Conservation (phyloP, 768 basidiomycete species). For the Termitomyces sp. region DNA sequence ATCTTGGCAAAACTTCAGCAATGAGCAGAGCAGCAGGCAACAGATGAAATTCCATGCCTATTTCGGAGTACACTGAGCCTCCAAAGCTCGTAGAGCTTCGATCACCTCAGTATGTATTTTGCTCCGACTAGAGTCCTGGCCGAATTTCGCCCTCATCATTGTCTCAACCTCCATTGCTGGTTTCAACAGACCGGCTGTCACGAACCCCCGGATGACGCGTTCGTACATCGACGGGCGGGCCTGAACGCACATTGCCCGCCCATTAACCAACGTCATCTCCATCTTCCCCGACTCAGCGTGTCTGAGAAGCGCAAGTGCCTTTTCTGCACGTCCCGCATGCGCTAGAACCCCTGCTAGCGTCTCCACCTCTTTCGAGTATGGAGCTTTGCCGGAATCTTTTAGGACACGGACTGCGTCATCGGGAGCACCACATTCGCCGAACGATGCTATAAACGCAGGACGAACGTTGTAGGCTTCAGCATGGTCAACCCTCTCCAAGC, state of each 20-base stretch:
- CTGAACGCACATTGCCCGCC: neutral
- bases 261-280: slow-evolving; percentile 1
- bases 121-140: neutral
- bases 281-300: slow-evolving; percentile 5
- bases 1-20: too few species aligned
- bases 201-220: slow-evolving; percentile 12
- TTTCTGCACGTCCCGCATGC: slow-evolving; percentile 7
- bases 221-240: slow-evolving; percentile 10
- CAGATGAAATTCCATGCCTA: neutral
- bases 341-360: slow-evolving; percentile 13
- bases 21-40: too few species aligned
- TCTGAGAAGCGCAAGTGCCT: slow-evolving; percentile 12
- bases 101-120: slow-evolving; percentile 1
- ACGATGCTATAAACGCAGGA: slow-evolving; percentile 11
- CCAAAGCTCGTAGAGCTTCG: slow-evolving; percentile 4
- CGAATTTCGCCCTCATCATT: slow-evolving; percentile 10
- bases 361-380: slow-evolving; percentile 8
- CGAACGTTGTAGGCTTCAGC: slow-evolving; percentile 4
- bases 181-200: slow-evolving; percentile 8
- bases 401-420: slow-evolving; percentile 12
- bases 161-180: slow-evolving; percentile 13
- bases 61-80: neutral
- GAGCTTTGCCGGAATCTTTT: slow-evolving; percentile 2
- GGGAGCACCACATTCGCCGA: slow-evolving; percentile 10
- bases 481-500: neutral